Evolutionary conservation across 148 eudicot species (phyloP), one percentile per base, ranked within the genome.

Genomic region (Rhododendron kiyosumense): DNA sequence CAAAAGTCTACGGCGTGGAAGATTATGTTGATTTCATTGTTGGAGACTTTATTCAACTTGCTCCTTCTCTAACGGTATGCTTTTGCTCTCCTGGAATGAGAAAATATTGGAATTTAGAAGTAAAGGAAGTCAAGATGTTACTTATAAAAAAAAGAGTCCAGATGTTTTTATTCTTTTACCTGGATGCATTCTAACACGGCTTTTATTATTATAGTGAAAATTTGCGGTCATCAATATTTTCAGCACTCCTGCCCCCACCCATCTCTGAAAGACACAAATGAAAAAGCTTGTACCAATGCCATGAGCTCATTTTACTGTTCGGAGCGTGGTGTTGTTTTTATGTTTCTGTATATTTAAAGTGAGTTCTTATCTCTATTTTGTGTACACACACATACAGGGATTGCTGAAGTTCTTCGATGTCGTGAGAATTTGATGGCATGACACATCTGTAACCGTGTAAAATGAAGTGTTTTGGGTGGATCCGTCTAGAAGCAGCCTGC

Each of bases 11-110:
- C 84, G 93, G 93, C 41, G 86, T 91, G 48, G 89, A 90, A 41
- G 89, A 88, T 83, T 81, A 84, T 83, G 88, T 91, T 38, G 93
- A 91, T 76, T 91, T 91, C 79, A 83, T 91, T 45, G 88, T 88
- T 7, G 93, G 93, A 77, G 92, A 91, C 87, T 91, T 91, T 91
- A 82, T 88, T 85, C 88, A 90, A 81, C 91, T 91, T 11, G 91
- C 92, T 20, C 91, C 90, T 52, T 67, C 89, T 73, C 82, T 91
- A 30, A 90, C 90, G 93, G 92, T 91, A 86, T 49, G 36, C 8
- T 79, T 76, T 34, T 89, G 13, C 85, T 34, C 76, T 4, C 2
- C 15, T 41, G 13, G n/a, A 18, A 34, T 57, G 57, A 14, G 57
- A 69, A 69, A 71, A 43, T 83, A 8, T 38, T 38, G 43, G 43